Conservation (phyloP, 768 basidiomycete species). For the Tricholoma furcatifolium region DNA sequence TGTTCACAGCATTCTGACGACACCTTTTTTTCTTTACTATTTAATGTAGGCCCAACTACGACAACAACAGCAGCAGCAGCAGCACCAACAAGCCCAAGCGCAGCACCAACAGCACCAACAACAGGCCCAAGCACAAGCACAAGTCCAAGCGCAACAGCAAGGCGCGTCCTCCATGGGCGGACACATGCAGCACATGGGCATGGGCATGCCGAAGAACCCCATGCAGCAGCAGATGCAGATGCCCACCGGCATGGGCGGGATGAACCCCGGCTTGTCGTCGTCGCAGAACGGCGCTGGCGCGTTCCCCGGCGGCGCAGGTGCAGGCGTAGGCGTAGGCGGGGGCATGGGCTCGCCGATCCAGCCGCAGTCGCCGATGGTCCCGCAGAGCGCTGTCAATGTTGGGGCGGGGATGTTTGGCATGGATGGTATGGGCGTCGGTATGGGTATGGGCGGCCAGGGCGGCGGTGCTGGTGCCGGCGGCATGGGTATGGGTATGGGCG, state of each 20-base stretch:
- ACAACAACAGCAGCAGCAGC: constrained; percentile 23
- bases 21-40: neutral
- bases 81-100: constrained; percentile 19
- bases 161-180: neutral
- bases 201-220: neutral
- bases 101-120: constrained; percentile 25
- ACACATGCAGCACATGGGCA: constrained; percentile 13
- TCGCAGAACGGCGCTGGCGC: neutral
- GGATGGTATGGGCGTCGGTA: constrained; percentile 11
- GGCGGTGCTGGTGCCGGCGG: constrained; percentile 32
- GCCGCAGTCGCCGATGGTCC: constrained; percentile 17
- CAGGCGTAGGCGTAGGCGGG: constrained; percentile 1
- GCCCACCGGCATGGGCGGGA: constrained; percentile 5
- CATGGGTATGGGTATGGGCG: constrained; percentile 27
- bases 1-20: neutral
- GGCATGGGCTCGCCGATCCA: constrained; percentile 23
- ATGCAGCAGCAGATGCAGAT: constrained; percentile 22
- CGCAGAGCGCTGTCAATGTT: constrained; percentile 1
- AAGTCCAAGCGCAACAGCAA: too few species aligned
- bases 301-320: neutral
- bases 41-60: constrained; percentile 16
- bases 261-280: neutral
- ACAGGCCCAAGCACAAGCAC: neutral
- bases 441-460: constrained; percentile 15
- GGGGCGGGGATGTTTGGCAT: constrained; percentile 20